Evolutionary conservation across 371 early-diverging fungal species (phyloP), one percentile per base, ranked within the genome.

Genomic region (Coemansia sp.): DNA sequence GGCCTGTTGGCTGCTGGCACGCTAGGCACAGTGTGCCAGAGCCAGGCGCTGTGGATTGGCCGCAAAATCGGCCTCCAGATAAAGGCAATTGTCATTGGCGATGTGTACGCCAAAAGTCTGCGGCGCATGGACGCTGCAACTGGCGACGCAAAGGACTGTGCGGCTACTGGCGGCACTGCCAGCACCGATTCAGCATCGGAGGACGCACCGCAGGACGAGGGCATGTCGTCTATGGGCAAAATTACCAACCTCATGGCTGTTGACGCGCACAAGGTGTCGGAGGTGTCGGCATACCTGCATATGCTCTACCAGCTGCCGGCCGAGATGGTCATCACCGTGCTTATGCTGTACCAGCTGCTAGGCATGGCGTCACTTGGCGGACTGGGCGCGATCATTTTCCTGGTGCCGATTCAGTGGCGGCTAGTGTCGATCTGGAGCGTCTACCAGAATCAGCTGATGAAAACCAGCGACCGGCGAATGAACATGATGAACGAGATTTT

Each of bases 241-340:
- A 62, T 76, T 41, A 63, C 66, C 63, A 95, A 91, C 65, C 64
- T 95, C 47, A 87, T 93, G 79, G 86, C 92, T n/a, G 88, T 92
- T 2, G 94, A 95, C 68, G 77, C 87, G 2, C 79, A 82, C 54
- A 84, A 92, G 45, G 81, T 94, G 14, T 71, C 84, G 1, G 83
- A 83, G n/a, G 82, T 83, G 42, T 63, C 77, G 49, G 76, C 81
- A 34, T 84, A 81, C 71, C 78, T 85, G 75, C 81, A 81, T 53
- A 66, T 78, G 8, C 57, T 83, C 14, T 76, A 84, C n/a, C 79
- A 81, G 16, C 81, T 82, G 1, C 87, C 89, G 35, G 80, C 81
- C 20, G 84, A 86, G 59, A 78, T 88, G 1, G 54, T 65, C 0
- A 75, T 88, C 14, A 86, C 85, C 16, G 80, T 86, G n/a, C 76